A percentile compares a stretch with the other conserved stretches of the same genome.
These are phyloP conservation scores for Cordyceps tenuipes DNA, from an alignment of 2,329 filamentous ascomycete genomes.

Conservation along the genomic window DNA sequence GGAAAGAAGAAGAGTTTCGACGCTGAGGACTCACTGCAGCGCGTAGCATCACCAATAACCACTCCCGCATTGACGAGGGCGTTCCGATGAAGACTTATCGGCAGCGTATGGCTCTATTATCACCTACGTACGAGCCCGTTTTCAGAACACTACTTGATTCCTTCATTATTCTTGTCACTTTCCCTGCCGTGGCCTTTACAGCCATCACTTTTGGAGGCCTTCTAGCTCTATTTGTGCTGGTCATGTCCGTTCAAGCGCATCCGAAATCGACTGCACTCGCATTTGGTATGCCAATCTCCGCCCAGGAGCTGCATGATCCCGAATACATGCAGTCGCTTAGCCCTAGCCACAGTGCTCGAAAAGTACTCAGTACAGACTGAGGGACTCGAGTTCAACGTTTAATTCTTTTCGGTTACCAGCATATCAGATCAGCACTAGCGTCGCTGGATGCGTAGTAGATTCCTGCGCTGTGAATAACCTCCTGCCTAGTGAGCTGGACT, in stretches of 20 bases:
- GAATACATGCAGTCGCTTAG: too few relatives aligned
- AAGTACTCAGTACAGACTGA: too few relatives aligned
- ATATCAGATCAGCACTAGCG: too few relatives aligned
- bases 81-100: slow-evolving; percentile 34
- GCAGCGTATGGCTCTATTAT: slow-evolving; percentile 30
- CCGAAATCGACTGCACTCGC: too few relatives aligned
- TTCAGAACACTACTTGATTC: slow-evolving; percentile 28
- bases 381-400: too few relatives aligned
- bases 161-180: slow-evolving; percentile 25
- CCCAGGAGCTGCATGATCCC: too few relatives aligned
- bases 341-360: too few relatives aligned
- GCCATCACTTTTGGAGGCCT: slow-evolving; percentile 29
- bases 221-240: slow-evolving; percentile 28
- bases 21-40: not conserved
- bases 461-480: too few relatives aligned
- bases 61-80: slow-evolving; percentile 16
- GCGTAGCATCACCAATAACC: slow-evolving; percentile 8
- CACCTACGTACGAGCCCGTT: slow-evolving; percentile 16
- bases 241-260: slow-evolving; percentile 17
- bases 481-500: too few relatives aligned
- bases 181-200: slow-evolving; percentile 30
- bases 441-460: too few relatives aligned
- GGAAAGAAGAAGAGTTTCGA: not conserved
- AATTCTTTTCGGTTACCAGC: too few relatives aligned
- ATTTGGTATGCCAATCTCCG: too few relatives aligned